These are phyloP conservation scores for Elaeis oleifera DNA, from an alignment of 202 grass and related monocot genomes.

Conservation along the genomic window DNA sequence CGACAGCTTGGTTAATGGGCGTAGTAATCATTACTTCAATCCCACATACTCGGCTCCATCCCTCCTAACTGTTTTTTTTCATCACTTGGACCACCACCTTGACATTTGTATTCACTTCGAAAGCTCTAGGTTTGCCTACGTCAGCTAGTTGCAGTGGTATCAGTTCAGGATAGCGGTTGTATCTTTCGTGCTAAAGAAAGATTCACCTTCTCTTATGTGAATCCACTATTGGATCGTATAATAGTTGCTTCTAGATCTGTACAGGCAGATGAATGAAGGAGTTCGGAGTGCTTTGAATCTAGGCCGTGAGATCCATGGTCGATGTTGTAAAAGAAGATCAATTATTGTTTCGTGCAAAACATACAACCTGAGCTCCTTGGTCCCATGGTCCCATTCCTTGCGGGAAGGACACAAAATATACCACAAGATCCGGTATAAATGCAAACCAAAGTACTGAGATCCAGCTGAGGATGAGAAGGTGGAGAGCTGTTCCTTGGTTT, in stretches of 20 bases:
- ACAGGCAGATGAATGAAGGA: too few species aligned
- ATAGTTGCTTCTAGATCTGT: too few species aligned
- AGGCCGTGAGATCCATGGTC: too few species aligned
- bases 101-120: not conserved
- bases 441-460: not conserved
- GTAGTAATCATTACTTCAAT: too few species aligned
- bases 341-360: too few species aligned
- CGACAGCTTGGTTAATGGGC: not conserved
- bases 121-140: not conserved
- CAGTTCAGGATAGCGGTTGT: too few species aligned
- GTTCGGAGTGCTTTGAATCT: too few species aligned
- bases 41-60: too few species aligned
- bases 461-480: not conserved
- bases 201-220: too few species aligned
- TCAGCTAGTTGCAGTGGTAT: not conserved
- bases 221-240: too few species aligned
- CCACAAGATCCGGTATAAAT: not conserved
- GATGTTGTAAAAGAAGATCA: too few species aligned
- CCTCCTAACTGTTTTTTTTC: not conserved
- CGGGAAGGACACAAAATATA: not conserved
- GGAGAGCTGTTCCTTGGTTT: not conserved
- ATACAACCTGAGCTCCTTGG: not conserved
- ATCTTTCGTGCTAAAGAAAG: too few species aligned
- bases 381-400: not conserved
- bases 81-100: not conserved